Conservation (phyloP, 2,329 filamentous ascomycete genomes). For the Aschersonia sp. region DNA sequence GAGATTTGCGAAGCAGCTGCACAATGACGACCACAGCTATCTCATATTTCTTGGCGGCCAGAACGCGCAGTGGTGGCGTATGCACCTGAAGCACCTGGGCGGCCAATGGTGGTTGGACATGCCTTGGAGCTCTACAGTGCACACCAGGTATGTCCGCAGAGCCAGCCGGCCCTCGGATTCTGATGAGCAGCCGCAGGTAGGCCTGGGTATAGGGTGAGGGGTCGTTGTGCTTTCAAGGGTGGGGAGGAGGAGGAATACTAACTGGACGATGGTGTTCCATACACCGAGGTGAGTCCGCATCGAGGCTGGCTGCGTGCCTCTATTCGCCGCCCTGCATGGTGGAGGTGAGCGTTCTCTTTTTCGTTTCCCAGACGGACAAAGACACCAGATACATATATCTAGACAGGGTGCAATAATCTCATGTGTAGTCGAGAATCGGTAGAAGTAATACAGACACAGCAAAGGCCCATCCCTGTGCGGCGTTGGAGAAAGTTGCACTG, state of each 20-base stretch:
- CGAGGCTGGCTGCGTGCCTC: no score
- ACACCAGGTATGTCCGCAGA: conserved; percentile 5
- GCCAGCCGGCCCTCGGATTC: background rate
- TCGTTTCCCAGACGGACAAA: background rate
- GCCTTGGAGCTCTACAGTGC: conserved; percentile 11
- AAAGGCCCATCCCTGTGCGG: no score
- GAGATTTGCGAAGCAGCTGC: conserved; percentile 9
- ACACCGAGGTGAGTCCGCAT: no score
- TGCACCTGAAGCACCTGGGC: conserved; percentile 10
- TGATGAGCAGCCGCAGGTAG: background rate
- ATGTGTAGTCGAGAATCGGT: no score
- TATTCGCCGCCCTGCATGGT: no score
- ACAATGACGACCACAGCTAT: conserved; percentile 10
- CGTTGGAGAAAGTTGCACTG: no score
- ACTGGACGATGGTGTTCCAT: background rate
- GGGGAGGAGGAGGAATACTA: no score
- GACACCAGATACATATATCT: background rate
- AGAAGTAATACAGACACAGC: no score
- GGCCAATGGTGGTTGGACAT: conserved; percentile 14
- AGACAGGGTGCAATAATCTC: no score
- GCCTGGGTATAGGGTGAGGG: background rate
- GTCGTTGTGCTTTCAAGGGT: background rate
- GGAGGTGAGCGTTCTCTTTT: background rate
- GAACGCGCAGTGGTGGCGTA: conserved; percentile 13
- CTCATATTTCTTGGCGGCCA: conserved; percentile 12